Evolutionary conservation across 768 basidiomycete genomes (phyloP).

Genomic region (Boletales sp.): DNA sequence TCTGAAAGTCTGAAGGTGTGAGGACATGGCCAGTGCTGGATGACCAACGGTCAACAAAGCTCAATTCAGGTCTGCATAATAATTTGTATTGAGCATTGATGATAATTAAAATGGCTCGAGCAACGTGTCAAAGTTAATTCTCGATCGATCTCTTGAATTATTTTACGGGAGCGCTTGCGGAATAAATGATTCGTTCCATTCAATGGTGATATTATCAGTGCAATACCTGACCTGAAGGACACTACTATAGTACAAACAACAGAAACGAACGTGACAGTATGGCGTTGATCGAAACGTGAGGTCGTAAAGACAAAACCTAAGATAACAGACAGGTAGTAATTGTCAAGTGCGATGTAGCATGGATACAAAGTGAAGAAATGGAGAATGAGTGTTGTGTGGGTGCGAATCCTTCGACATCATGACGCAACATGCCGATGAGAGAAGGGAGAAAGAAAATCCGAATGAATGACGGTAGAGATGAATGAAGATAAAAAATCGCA

Average conservation of each 20-base stretch:
- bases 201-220: no score
- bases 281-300: not conserved
- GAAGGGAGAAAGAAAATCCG: not conserved
- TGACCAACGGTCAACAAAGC: no score
- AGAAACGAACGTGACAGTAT: conserved; percentile 1
- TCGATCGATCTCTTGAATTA: no score
- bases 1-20: no score
- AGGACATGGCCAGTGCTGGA: no score
- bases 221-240: not conserved
- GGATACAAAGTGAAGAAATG: conserved; percentile 12
- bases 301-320: not conserved
- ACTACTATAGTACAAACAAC: conserved; percentile 9
- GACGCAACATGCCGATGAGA: conserved; percentile 9
- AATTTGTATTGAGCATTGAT: no score
- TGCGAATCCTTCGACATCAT: conserved; percentile 3
- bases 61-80: no score
- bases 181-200: no score
- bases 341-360: conserved; percentile 3
- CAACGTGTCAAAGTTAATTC: no score
- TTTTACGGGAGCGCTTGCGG: no score
- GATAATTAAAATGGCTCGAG: no score
- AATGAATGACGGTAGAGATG: conserved; percentile 12
- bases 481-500: not conserved
- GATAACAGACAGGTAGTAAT: conserved; percentile 5
- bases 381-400: conserved; percentile 4